phyloP scores from a whole-genome alignment of 1,284 basidiomycete genomes.

The Pisolithus thermaeus region DNA sequence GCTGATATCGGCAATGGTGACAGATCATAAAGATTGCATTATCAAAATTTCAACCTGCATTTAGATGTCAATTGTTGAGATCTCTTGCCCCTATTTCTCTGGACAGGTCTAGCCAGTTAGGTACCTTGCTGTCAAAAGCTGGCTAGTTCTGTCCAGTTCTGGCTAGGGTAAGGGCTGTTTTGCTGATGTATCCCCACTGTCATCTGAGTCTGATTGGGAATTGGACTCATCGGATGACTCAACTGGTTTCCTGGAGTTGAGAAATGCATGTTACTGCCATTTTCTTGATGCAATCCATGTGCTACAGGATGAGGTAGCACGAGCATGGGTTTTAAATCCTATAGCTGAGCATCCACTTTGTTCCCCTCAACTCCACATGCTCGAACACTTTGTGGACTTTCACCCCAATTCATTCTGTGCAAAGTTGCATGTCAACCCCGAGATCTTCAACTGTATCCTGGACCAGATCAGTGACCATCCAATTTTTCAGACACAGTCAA shows the following conservation, averaged over 20 bases:
- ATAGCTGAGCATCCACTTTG: not conserved
- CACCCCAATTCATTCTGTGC: not conserved
- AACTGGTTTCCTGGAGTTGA: not conserved
- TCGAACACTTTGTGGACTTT: constrained; percentile 1
- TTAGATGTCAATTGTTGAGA: too few relatives aligned
- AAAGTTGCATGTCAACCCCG: constrained; percentile 1
- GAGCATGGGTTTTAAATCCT: not conserved
- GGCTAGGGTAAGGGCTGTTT: too few relatives aligned
- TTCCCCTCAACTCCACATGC: constrained; percentile 4
- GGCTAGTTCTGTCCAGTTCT: too few relatives aligned
- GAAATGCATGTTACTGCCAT: not conserved
- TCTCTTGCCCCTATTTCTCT: too few relatives aligned
- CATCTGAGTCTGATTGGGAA: not conserved
- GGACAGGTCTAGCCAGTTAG: too few relatives aligned
- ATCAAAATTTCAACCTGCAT: too few relatives aligned
- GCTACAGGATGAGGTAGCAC: not conserved
- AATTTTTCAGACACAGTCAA: constrained; percentile 25
- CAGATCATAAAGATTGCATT: too few relatives aligned
- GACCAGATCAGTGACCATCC: constrained; percentile 5
- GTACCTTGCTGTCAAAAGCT: too few relatives aligned
- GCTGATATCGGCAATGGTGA: not conserved
- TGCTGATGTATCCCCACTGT: too few relatives aligned
- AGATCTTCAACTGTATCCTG: constrained; percentile 8
- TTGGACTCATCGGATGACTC: not conserved
- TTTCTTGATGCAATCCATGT: not conserved